Conservation (phyloP, 768 basidiomycete species). For the Amanita muscaria region DNA sequence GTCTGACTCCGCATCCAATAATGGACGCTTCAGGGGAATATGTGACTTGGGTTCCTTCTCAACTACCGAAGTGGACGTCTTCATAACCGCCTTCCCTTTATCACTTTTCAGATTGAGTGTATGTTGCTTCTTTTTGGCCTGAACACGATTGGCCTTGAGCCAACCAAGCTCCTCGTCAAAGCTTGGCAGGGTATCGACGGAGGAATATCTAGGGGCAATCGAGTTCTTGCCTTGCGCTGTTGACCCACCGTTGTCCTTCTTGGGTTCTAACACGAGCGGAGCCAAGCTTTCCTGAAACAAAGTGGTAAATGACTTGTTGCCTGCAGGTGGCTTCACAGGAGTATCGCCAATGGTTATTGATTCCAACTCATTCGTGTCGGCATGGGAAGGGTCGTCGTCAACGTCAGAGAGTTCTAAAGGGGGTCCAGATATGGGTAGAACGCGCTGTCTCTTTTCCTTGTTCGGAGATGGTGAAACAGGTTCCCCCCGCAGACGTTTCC, state of each 20-base stretch:
- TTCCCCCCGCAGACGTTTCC: slow-evolving; percentile 76
- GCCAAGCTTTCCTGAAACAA: slow-evolving; percentile 47
- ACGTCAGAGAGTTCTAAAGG: slow-evolving; percentile 24
- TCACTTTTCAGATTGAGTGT: background rate
- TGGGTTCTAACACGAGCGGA: slow-evolving; percentile 7
- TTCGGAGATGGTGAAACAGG: slow-evolving; percentile 76
- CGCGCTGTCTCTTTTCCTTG: slow-evolving; percentile 64
- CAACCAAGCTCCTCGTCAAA: slow-evolving; percentile 6
- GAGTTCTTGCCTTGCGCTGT: background rate
- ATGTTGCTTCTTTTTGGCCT: background rate
- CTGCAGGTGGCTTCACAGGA: slow-evolving; percentile 52
- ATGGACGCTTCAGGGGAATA: slow-evolving; percentile 29
- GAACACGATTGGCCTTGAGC: slow-evolving; percentile 1
- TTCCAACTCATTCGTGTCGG: slow-evolving; percentile 17
- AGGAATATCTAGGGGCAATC: background rate
- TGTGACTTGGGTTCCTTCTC: slow-evolving; percentile 20
- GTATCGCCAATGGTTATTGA: slow-evolving; percentile 61
- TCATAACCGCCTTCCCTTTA: background rate
- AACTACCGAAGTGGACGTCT: slow-evolving; percentile 7
- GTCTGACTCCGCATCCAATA: slow-evolving; percentile 26
- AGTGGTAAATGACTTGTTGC: slow-evolving; percentile 53
- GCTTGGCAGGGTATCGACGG: background rate
- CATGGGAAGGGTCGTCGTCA: slow-evolving; percentile 29
- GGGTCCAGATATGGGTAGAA: slow-evolving; percentile 31
- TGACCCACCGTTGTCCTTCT: background rate